Evolutionary conservation across 768 basidiomycete species (phyloP).

Genomic region (Suillus luteus): DNA sequence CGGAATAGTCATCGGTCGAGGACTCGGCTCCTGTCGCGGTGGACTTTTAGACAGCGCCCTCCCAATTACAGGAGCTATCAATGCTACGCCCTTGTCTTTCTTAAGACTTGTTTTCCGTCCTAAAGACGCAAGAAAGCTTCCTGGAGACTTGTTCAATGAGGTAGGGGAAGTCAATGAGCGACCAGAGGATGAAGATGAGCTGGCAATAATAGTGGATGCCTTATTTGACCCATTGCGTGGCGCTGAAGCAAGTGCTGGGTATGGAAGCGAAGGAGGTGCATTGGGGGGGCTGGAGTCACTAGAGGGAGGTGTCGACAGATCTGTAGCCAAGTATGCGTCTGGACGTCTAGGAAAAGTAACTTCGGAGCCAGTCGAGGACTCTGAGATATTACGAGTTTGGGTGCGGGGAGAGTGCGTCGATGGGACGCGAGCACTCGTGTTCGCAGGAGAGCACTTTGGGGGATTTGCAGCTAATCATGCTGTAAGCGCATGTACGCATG

Average conservation of each 20-base stretch:
- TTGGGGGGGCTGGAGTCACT: slow-evolving; percentile 55
- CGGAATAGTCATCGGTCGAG: slow-evolving; percentile 34
- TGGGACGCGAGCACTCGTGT: slow-evolving; percentile 27
- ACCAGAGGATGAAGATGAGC: slow-evolving; percentile 48
- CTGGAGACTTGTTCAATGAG: slow-evolving; percentile 43
- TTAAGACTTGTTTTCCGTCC: slow-evolving; percentile 68
- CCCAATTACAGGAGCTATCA: slow-evolving; percentile 34
- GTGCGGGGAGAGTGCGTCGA: slow-evolving; percentile 47
- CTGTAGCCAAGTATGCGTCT: slow-evolving; percentile 80
- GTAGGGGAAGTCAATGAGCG: slow-evolving; percentile 49
- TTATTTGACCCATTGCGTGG: slow-evolving; percentile 28
- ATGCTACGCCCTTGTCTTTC: slow-evolving; percentile 32
- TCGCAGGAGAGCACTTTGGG: slow-evolving; percentile 30
- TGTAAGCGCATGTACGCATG: slow-evolving; percentile 13
- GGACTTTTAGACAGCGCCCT: slow-evolving; percentile 42
- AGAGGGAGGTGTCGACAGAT: slow-evolving; percentile 53
- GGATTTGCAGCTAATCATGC: slow-evolving; percentile 23
- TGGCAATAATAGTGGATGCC: slow-evolving; percentile 36
- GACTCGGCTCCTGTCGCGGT: slow-evolving; percentile 31
- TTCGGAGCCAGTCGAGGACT: slow-evolving; percentile 72
- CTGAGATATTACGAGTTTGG: slow-evolving; percentile 68
- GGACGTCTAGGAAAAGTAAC: slow-evolving; percentile 77
- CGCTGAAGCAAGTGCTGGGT: slow-evolving; percentile 62
- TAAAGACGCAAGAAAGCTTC: slow-evolving; percentile 73
- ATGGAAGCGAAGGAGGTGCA: slow-evolving; percentile 65